phyloP scores from a whole-genome alignment of 495 filamentous ascomycete species.

The Neurospora tetraspora region DNA sequence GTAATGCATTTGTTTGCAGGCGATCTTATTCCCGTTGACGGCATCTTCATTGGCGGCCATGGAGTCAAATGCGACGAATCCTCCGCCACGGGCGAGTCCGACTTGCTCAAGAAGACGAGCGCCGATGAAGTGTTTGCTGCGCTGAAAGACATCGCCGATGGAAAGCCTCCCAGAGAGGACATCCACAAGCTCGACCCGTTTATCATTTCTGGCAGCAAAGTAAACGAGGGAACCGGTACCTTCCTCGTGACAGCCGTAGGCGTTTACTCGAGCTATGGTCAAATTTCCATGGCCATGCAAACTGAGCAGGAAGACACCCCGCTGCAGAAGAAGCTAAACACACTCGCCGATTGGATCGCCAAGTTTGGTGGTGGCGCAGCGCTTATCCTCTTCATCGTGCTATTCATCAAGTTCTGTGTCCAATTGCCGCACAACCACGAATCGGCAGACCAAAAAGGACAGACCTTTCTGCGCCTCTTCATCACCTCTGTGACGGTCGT shows the following conservation, averaged over 20 bases:
- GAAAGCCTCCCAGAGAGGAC: constrained; percentile 37
- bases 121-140: constrained; percentile 70
- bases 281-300: constrained; percentile 87
- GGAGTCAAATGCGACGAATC: constrained; percentile 75
- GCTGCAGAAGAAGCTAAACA: constrained; percentile 82
- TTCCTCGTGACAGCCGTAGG: constrained; percentile 83
- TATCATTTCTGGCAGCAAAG: constrained; percentile 85
- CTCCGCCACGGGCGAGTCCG: constrained; percentile 76
- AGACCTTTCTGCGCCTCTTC: constrained; percentile 81
- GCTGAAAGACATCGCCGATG: constrained; percentile 48
- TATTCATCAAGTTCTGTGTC: constrained; percentile 83
- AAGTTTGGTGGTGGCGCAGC: constrained; percentile 81
- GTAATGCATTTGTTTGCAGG: constrained; percentile 64
- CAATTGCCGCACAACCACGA: constrained; percentile 41
- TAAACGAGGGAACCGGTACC: constrained; percentile 82
- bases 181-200: constrained; percentile 82
- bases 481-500: constrained; percentile 95
- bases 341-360: constrained; percentile 81
- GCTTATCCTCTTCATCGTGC: constrained; percentile 72
- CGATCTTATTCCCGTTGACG: constrained; percentile 67
- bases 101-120: constrained; percentile 60
- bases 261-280: constrained; percentile 77
- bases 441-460: constrained; percentile 65
- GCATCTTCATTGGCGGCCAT: constrained; percentile 60
- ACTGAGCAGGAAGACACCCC: constrained; percentile 86